phyloP scores from a whole-genome alignment of 108 stramenopile genomes.

The Pseudonitzschia multistriata region DNA sequence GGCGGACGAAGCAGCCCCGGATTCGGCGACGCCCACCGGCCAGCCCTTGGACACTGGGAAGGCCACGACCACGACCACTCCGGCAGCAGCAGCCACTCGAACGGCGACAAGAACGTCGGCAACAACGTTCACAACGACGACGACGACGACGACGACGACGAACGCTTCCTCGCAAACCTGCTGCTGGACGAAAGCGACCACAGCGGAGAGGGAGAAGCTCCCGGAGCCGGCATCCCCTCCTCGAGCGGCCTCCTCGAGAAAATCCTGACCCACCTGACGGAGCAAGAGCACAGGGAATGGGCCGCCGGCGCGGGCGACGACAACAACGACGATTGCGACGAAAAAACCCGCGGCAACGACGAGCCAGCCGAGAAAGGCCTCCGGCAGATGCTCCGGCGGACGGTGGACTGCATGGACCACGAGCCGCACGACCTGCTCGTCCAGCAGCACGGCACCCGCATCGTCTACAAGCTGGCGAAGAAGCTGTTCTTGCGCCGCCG shows the following conservation, averaged over 20 bases:
- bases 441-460: background rate
- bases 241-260: background rate
- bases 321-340: background rate
- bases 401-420: background rate
- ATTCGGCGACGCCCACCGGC: too few relatives aligned
- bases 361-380: background rate
- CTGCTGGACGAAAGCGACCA: too few relatives aligned
- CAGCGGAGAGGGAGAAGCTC: too few relatives aligned
- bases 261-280: background rate
- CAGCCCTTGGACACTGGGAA: too few relatives aligned
- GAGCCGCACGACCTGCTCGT: background rate
- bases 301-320: background rate
- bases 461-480: background rate
- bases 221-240: too few relatives aligned
- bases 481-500: background rate
- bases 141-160: too few relatives aligned
- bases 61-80: too few relatives aligned
- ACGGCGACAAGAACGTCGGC: too few relatives aligned
- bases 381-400: background rate
- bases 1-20: too few relatives aligned
- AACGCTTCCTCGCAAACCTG: too few relatives aligned
- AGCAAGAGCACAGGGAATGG: background rate
- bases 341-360: background rate
- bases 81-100: background rate
- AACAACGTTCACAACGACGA: too few relatives aligned